A percentile compares a stretch with the other conserved stretches of the same genome.
Conservation (phyloP, 352 stramenopile genomes). For the Aphanomyces invadans region DNA sequence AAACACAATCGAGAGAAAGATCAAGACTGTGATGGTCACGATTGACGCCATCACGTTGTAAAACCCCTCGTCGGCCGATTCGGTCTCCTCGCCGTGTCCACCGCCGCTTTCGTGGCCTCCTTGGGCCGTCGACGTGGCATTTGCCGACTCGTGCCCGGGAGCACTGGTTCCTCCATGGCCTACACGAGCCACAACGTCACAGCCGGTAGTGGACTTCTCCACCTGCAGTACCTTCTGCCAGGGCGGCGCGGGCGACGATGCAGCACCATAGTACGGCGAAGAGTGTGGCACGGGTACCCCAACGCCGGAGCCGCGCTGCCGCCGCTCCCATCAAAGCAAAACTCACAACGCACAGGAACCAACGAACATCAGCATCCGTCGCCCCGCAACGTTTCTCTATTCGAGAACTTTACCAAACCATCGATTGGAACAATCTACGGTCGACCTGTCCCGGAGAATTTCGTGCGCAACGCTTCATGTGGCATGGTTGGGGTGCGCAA, state of each 20-base stretch:
- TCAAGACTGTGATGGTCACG: slow-evolving; percentile 51
- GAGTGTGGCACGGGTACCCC: neutral
- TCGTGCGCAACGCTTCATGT: neutral
- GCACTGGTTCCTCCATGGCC: too few relatives aligned
- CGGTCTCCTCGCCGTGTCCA: neutral
- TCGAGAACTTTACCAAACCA: too few relatives aligned
- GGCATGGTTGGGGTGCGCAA: too few relatives aligned
- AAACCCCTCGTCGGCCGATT: neutral
- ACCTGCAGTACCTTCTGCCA: too few relatives aligned
- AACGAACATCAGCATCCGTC: neutral
- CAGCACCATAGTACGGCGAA: neutral
- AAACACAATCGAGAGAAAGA: slow-evolving; percentile 59
- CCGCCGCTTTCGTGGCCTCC: neutral
- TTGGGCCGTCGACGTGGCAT: too few relatives aligned
- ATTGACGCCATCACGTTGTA: slow-evolving; percentile 36
- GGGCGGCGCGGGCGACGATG: neutral
- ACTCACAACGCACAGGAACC: neutral
- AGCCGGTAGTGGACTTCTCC: too few relatives aligned
- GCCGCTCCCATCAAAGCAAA: neutral
- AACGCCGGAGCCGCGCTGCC: neutral
- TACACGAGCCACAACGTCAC: too few relatives aligned
- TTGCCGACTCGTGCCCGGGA: too few relatives aligned
- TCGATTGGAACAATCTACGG: too few relatives aligned
- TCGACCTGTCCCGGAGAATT: too few relatives aligned
- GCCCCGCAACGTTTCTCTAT: too few relatives aligned